A percentile compares a stretch with the other conserved stretches of the same genome.
These are phyloP conservation scores for Apiotrichum montevideense DNA, from an alignment of 1,284 basidiomycete species.

Conservation along the genomic window DNA sequence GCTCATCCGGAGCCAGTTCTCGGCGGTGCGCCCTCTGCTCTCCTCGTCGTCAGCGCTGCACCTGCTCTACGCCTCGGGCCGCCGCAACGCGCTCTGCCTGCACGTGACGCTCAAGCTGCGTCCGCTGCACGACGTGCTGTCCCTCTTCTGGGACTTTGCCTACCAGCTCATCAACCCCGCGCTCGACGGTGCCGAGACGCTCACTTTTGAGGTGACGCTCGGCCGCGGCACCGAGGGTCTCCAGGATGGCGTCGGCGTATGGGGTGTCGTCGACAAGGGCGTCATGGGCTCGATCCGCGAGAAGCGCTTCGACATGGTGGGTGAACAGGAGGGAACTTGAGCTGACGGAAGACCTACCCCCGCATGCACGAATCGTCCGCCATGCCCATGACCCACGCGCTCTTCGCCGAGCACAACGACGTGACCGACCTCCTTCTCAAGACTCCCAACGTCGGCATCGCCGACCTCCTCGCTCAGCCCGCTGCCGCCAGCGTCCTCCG, in stretches of 20 bases:
- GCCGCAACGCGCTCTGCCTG: conserved; percentile 65
- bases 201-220: conserved; percentile 67
- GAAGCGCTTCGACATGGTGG: conserved; percentile 76
- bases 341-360: conserved; percentile 35
- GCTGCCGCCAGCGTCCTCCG: conserved; percentile 53
- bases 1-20: conserved; percentile 30
- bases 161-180: conserved; percentile 67
- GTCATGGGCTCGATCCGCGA: conserved; percentile 63
- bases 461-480: conserved; percentile 58
- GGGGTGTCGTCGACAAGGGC: conserved; percentile 73
- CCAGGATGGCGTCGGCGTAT: conserved; percentile 62
- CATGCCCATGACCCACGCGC: conserved; percentile 52
- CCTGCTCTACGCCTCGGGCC: conserved; percentile 77
- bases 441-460: conserved; percentile 55
- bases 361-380: conserved; percentile 32
- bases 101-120: conserved; percentile 70
- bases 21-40: conserved; percentile 23
- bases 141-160: conserved; percentile 51
- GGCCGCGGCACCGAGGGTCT: conserved; percentile 49
- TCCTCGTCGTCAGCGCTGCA: conserved; percentile 48
- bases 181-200: conserved; percentile 52
- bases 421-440: conserved; percentile 73
- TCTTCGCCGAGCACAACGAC: conserved; percentile 71
- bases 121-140: conserved; percentile 72
- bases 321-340: conserved; percentile 33